Conservation (phyloP, 441 rosid genomes). For the Macaranga tanarius region DNA sequence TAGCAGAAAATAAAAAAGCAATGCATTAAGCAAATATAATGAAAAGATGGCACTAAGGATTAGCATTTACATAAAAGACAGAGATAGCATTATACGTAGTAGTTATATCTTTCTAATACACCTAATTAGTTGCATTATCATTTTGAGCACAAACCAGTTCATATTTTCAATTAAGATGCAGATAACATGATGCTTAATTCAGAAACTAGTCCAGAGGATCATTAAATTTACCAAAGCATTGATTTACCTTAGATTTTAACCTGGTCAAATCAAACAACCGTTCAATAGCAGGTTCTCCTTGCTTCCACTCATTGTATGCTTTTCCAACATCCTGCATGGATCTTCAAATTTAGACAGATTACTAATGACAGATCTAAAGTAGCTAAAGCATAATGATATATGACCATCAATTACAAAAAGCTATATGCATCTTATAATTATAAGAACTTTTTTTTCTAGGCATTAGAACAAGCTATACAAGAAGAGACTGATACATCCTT, state of each 20-base stretch:
- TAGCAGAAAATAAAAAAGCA: neutral
- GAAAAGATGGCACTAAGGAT: neutral
- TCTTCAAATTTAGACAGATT: conserved; percentile 31
- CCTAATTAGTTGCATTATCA: neutral
- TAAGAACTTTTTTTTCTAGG: too few species aligned
- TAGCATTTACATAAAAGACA: neutral
- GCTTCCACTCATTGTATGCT: conserved; percentile 93
- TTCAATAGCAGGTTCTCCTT: conserved; percentile 89
- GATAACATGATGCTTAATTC: too few species aligned
- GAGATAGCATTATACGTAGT: too few species aligned
- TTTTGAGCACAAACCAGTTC: neutral
- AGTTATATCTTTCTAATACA: too few species aligned
- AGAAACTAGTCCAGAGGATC: conserved; percentile 7
- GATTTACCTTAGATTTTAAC: conserved; percentile 57
- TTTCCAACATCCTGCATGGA: conserved; percentile 74
- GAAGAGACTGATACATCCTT: conserved; percentile 5
- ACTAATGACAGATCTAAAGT: conserved; percentile 28
- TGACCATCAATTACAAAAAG: conserved; percentile 15
- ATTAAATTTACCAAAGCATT: neutral
- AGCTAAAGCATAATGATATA: conserved; percentile 10
- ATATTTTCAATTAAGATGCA: too few species aligned
- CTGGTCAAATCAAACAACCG: conserved; percentile 69
- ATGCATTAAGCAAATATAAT: neutral
- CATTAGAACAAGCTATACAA: neutral
- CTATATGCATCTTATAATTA: neutral